A percentile compares a stretch with the other conserved stretches of the same genome.
Evolutionary conservation across 2,329 filamentous ascomycete genomes (phyloP).

Genomic region (Colletotrichum tropicicola): DNA sequence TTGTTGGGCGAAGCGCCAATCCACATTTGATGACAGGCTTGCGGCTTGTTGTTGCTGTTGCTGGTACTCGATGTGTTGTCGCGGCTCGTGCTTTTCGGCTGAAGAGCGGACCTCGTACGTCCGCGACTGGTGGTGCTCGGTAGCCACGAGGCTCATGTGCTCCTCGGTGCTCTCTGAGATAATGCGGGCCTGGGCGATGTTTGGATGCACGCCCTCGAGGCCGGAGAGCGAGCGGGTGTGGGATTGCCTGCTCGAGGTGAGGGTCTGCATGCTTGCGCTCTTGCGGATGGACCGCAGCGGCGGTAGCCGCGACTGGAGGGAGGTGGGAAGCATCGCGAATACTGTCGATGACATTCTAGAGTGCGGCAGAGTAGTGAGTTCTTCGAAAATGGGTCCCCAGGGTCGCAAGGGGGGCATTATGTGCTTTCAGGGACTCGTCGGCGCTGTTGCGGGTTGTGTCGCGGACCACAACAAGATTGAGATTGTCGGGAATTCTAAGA

Average conservation of each 20-base stretch:
- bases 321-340: constrained; percentile 61
- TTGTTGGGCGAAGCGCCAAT: constrained; percentile 44
- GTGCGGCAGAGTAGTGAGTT: constrained; percentile 41
- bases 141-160: constrained; percentile 24
- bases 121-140: constrained; percentile 22
- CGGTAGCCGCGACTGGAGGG: constrained; percentile 60
- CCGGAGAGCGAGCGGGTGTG: constrained; percentile 26
- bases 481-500: constrained; percentile 16
- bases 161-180: constrained; percentile 27
- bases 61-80: background rate
- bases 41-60: constrained; percentile 27
- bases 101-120: constrained; percentile 10
- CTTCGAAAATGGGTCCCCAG: constrained; percentile 35
- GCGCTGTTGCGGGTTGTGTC: background rate
- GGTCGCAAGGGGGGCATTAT: constrained; percentile 29
- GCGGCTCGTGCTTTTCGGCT: constrained; percentile 9
- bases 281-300: constrained; percentile 58
- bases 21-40: constrained; percentile 40
- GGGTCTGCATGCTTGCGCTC: constrained; percentile 44
- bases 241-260: constrained; percentile 18
- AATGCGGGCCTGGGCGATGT: constrained; percentile 10
- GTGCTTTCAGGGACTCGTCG: constrained; percentile 16
- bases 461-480: constrained; percentile 19
- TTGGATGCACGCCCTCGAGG: constrained; percentile 17
- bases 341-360: constrained; percentile 54